Evolutionary conservation across 805 yeast genomes (phyloP).

Genomic region (Myxozyma monticola): DNA sequence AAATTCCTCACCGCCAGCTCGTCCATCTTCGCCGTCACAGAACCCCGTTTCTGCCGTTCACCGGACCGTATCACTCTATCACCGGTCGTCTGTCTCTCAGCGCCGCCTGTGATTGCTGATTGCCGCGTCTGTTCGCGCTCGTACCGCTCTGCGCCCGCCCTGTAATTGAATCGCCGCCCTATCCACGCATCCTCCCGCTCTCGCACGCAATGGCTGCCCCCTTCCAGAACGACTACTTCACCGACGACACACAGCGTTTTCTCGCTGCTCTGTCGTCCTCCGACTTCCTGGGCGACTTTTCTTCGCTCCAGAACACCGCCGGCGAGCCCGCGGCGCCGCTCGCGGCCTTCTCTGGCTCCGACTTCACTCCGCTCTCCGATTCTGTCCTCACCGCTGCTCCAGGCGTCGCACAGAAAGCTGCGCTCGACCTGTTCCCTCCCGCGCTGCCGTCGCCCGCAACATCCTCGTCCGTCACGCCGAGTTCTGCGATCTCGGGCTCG

Average conservation of each 20-base stretch:
- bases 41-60: no score
- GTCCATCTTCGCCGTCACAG: no score
- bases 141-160: background rate
- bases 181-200: background rate
- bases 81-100: no score
- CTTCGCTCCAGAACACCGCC: constrained; percentile 3
- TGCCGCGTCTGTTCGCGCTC: background rate
- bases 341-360: background rate
- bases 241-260: constrained; percentile 27
- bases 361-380: background rate
- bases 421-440: background rate
- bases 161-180: background rate
- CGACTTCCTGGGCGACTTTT: constrained; percentile 26
- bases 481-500: background rate
- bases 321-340: background rate
- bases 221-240: constrained; percentile 7
- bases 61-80: no score
- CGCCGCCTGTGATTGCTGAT: no score
- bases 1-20: no score
- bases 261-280: constrained; percentile 26
- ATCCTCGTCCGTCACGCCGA: background rate
- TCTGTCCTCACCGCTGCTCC: background rate
- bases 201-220: constrained; percentile 6
- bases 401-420: background rate
- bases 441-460: background rate